These are phyloP conservation scores for Rhexocercosporidium sp. DNA, from an alignment of 2,329 filamentous ascomycete species.

Conservation along the genomic window DNA sequence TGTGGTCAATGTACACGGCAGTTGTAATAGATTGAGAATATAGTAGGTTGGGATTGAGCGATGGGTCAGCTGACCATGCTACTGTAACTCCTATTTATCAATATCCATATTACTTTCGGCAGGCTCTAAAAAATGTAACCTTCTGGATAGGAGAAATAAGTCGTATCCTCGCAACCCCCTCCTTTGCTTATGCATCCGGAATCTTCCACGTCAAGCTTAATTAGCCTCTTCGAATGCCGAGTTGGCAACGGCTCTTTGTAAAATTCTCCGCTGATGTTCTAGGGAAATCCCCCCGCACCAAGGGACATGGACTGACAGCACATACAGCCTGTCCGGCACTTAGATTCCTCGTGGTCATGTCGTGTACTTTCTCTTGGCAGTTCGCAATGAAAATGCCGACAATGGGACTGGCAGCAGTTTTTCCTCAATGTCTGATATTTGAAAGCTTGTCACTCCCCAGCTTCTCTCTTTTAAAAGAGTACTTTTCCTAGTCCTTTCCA, in stretches of 20 bases:
- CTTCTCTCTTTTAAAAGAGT: background rate
- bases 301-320: background rate
- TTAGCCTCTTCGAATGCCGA: background rate
- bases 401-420: background rate
- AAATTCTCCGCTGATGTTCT: background rate
- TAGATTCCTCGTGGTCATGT: background rate
- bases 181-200: background rate
- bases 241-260: background rate
- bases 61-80: background rate
- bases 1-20: background rate
- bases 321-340: conserved; percentile 4
- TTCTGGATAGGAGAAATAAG: conserved; percentile 4
- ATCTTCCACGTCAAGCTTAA: background rate
- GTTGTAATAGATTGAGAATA: background rate
- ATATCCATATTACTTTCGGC: conserved; percentile 1
- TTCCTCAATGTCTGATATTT: background rate
- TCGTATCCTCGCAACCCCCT: background rate
- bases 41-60: background rate
- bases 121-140: conserved; percentile 4
- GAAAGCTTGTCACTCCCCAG: conserved; percentile 8
- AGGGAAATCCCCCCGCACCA: background rate
- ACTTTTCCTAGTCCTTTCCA: background rate
- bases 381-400: background rate
- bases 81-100: background rate
- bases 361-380: background rate